Evolutionary conservation across 148 eudicot species (phyloP), one percentile per base, ranked within the genome.

Genomic region (Vaccinium vitisidaea): DNA sequence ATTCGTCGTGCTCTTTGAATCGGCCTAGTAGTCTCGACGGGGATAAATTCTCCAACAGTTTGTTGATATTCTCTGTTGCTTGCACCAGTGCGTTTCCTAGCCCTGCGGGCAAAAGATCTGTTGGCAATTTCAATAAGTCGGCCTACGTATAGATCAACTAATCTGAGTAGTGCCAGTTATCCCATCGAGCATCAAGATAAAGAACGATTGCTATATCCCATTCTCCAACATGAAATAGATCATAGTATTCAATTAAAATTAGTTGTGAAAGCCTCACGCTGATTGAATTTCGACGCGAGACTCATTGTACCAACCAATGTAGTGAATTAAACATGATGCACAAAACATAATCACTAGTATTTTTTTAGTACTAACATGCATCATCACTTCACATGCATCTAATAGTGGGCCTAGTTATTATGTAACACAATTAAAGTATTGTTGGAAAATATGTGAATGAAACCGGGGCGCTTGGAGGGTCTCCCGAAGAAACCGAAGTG

Each of bases 1-100:
- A 79, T 14, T 79, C 65, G 65, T 79, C 81, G 3, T 27, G 61
- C 63, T 79, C 81, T 30, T 54, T 79, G 21, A 79, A 30, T 79
- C 81, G 30, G n/a, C 81, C 81, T 6, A 79, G 27, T 7, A 79
- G 81, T 48, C 81, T 27, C 27, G 81, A 54, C 2, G 81, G 81
- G 2, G 43, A 27, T 2, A 79, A 25, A 39, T 79, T 79, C 63
- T 54, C 63, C 63, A 79, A 27, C 63, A 79, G 23, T 48, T 30
- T 79, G 81, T 79, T 79, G 63, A 79, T 27, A 46, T 30, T 79
- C 13, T 79, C 43, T 13, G 81, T 79, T 54, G 81, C 65, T 79
- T 54, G 65, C n/a, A 79, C 3, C 43, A 79, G 36, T 15, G 81
- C 46, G 0, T 79, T 54, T 53, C 63, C 81, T 54, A 79, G 19